Evolutionary conservation across 2,329 filamentous ascomycete species (phyloP).

Genomic region (Trichoderma koningii): DNA sequence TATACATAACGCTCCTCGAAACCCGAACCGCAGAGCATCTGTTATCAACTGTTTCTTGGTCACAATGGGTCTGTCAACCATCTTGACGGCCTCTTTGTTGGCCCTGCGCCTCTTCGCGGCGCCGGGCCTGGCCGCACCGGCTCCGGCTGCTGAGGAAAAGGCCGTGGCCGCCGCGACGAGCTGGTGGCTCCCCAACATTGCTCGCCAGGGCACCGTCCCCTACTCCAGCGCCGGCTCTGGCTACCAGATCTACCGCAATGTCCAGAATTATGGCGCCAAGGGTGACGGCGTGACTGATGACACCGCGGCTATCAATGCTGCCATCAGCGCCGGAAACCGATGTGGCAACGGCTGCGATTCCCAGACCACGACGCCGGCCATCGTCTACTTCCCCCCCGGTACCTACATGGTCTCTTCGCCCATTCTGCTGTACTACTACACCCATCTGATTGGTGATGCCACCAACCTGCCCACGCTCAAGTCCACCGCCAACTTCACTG

Average conservation of each 20-base stretch:
- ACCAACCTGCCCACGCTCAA: slow-evolving; percentile 72
- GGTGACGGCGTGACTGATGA: slow-evolving; percentile 75
- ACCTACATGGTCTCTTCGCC: slow-evolving; percentile 81
- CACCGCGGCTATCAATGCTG: slow-evolving; percentile 82
- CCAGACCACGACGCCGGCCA: slow-evolving; percentile 75
- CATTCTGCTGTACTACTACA: slow-evolving; percentile 87
- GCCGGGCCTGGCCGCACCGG: slow-evolving; percentile 39
- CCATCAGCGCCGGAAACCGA: slow-evolving; percentile 74
- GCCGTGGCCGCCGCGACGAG: slow-evolving; percentile 39
- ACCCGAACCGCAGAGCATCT: slow-evolving; percentile 2
- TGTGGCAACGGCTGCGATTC: slow-evolving; percentile 84
- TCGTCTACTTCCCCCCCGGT: slow-evolving; percentile 90
- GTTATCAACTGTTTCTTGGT: slow-evolving; percentile 33
- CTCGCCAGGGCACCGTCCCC: slow-evolving; percentile 68
- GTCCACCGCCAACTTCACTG: slow-evolving; percentile 69
- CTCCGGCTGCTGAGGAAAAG: slow-evolving; percentile 29
- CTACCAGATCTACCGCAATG: slow-evolving; percentile 77
- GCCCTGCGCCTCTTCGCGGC: slow-evolving; percentile 46
- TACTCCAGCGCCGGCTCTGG: slow-evolving; percentile 47
- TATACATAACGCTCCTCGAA: slow-evolving; percentile 14
- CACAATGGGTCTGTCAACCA: slow-evolving; percentile 51
- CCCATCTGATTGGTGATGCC: slow-evolving; percentile 85
- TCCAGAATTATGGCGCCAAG: slow-evolving; percentile 72
- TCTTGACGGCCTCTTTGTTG: slow-evolving; percentile 47
- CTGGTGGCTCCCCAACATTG: slow-evolving; percentile 74